Base-by-base conservation (phyloP, 768 basidiomycete species). In the Mycena kentingensis region DNA sequence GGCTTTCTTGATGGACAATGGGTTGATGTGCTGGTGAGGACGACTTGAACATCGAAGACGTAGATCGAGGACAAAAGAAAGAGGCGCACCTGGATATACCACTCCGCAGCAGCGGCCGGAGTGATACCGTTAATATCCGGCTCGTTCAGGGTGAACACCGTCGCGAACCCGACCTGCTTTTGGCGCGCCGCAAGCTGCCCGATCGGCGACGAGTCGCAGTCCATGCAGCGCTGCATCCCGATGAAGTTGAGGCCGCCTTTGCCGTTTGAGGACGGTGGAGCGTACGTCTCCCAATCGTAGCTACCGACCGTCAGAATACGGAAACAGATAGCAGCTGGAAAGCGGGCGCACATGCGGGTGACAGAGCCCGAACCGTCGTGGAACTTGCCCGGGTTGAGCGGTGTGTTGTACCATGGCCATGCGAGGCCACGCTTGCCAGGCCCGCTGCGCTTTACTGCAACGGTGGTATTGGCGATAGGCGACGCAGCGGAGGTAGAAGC, bases 391-490 rank as follows among this genome's bases (percentile, higher is more conserved):
- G 58, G 60, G 51, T 59, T 62, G 21, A 74, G 65, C 10, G 66
- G 29, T 22, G 25, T 13, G 44, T 73, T 69, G 28, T 54, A 73
- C 53, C 53, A 74, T 22, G 72, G 60, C 72, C 72, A 73, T 32
- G 58, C 60, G 21, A 73, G 65, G 31, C 72, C 72, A n/a, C 71
- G 65, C 58, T 73, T 73, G 22, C 73, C 72, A 21, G 73, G 73
- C 7, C 57, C 57, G 2, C 27, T 32, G 47, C 59, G 57, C 6
- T 52, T 52, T n/a, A n/a, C n/a, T n/a, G n/a, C n/a, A n/a, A n/a
- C n/a, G n/a, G n/a, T n/a, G n/a, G n/a, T n/a, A n/a, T n/a, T n/a
- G n/a, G n/a, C n/a, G n/a, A n/a, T n/a, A n/a, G n/a, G n/a, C n/a
- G n/a, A n/a, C n/a, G n/a, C n/a, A n/a, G n/a, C n/a, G n/a, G n/a